These are phyloP conservation scores for Boletus vermiculosoides DNA, from an alignment of 768 basidiomycete species.

Conservation along the genomic window DNA sequence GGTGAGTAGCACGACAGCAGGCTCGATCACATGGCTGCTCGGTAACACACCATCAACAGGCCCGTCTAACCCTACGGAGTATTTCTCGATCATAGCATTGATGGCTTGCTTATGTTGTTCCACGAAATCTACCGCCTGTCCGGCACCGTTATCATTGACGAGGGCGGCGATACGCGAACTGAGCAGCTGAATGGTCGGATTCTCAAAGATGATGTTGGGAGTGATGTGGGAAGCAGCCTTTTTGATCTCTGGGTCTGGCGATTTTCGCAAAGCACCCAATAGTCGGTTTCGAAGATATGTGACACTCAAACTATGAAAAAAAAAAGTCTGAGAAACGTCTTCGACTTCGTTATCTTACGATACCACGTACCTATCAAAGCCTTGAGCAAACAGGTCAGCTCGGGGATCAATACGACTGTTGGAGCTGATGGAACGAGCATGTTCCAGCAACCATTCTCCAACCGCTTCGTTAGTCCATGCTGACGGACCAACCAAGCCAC, in stretches of 20 bases:
- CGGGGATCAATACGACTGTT: conserved; percentile 5
- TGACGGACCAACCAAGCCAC: conserved; percentile 21
- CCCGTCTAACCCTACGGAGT: conserved; percentile 25
- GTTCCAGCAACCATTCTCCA: conserved; percentile 29
- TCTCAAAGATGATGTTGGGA: conserved; percentile 35
- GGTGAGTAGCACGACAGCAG: conserved; percentile 36
- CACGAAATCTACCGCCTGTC: neutral
- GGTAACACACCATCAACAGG: conserved; percentile 11
- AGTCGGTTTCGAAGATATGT: conserved; percentile 30
- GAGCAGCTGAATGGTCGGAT: conserved; percentile 41
- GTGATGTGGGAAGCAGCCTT: conserved; percentile 27
- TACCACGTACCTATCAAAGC: conserved; percentile 37
- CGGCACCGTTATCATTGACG: neutral
- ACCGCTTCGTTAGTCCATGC: conserved; percentile 26
- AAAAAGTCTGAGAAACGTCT: neutral
- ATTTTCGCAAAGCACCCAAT: conserved; percentile 29
- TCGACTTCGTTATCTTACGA: neutral
- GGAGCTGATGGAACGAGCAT: conserved; percentile 17
- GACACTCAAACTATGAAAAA: conserved; percentile 25
- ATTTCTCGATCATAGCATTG: conserved; percentile 41
- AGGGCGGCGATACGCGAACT: conserved; percentile 22
- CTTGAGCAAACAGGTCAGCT: conserved; percentile 34
- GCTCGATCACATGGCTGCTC: conserved; percentile 1
- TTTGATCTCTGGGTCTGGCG: conserved; percentile 28
- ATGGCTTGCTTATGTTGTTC: conserved; percentile 25